Percentiles rank a stretch among this genome's conserved stretches.
These are phyloP conservation scores for Melampsora occidentalis DNA, from an alignment of 1,284 basidiomycete genomes.

Conservation along the genomic window DNA sequence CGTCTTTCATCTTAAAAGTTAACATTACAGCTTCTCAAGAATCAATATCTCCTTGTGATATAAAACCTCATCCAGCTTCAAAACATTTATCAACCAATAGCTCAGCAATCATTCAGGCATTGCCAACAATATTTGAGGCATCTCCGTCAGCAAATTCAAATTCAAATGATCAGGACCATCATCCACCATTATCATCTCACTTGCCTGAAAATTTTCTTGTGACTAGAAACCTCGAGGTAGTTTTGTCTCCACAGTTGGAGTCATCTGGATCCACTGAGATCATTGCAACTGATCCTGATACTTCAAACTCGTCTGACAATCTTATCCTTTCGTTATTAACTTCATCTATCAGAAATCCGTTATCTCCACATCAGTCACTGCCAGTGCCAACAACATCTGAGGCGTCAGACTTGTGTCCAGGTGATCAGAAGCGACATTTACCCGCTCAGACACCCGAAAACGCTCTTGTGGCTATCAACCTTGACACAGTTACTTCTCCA, in stretches of 20 bases:
- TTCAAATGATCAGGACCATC: neutral
- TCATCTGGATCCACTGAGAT: slow-evolving; percentile 10
- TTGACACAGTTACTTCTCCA: too few relatives aligned
- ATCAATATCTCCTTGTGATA: too few relatives aligned
- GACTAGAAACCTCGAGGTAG: neutral
- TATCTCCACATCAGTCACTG: too few relatives aligned
- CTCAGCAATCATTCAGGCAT: neutral
- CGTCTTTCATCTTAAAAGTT: too few relatives aligned
- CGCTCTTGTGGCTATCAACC: too few relatives aligned
- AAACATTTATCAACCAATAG: too few relatives aligned
- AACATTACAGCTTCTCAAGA: too few relatives aligned
- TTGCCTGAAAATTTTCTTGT: neutral
- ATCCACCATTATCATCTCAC: neutral
- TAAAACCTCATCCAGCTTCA: too few relatives aligned
- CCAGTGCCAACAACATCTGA: too few relatives aligned
- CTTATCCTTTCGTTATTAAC: neutral
- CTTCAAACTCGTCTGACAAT: neutral
- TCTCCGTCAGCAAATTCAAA: neutral
- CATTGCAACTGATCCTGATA: slow-evolving; percentile 21
- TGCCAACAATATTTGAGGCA: neutral
- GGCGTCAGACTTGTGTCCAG: too few relatives aligned
- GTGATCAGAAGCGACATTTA: too few relatives aligned
- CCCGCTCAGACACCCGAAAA: too few relatives aligned
- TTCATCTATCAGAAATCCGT: neutral
- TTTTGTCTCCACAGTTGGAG: slow-evolving; percentile 18